A percentile compares a stretch with the other conserved stretches of the same genome.
Evolutionary conservation across 2,329 filamentous ascomycete genomes (phyloP).

Genomic region (Colletotrichum sublineola): DNA sequence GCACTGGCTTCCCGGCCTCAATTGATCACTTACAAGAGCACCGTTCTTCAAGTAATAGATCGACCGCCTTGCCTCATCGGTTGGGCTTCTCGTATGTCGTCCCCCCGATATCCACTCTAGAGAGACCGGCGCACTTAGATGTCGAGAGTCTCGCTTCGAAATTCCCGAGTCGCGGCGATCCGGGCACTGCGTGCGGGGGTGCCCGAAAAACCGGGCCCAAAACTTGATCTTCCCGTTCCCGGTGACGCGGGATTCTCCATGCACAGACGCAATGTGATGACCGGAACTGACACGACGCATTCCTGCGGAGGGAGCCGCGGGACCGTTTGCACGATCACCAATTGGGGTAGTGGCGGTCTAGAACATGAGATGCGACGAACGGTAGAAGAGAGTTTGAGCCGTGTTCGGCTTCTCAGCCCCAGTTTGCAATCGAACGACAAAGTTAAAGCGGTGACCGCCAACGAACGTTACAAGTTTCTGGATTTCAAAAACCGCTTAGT

Average conservation of each 20-base stretch:
- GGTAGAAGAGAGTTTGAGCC: neutral
- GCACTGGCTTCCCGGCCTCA: neutral
- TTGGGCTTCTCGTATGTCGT: no score
- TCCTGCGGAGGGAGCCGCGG: slow-evolving; percentile 3
- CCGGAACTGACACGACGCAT: neutral
- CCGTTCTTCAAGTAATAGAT: neutral
- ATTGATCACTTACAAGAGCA: neutral
- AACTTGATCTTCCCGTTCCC: neutral
- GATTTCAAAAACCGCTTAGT: neutral
- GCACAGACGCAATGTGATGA: neutral
- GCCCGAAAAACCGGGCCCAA: slow-evolving; percentile 21
- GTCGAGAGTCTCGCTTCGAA: slow-evolving; percentile 14
- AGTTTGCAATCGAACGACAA: neutral
- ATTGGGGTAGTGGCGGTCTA: no score
- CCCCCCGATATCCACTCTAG: neutral
- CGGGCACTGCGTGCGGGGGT: neutral
- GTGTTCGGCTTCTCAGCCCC: no score
- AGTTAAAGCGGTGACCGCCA: neutral
- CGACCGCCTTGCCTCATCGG: neutral
- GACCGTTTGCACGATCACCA: neutral
- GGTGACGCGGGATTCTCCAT: slow-evolving; percentile 2
- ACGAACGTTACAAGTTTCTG: neutral
- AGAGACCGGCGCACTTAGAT: no score
- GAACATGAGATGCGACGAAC: slow-evolving; percentile 18
- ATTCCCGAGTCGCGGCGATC: slow-evolving; percentile 16